These are phyloP conservation scores for Starmerella powellii DNA, from an alignment of 805 yeast genomes.

Conservation along the genomic window DNA sequence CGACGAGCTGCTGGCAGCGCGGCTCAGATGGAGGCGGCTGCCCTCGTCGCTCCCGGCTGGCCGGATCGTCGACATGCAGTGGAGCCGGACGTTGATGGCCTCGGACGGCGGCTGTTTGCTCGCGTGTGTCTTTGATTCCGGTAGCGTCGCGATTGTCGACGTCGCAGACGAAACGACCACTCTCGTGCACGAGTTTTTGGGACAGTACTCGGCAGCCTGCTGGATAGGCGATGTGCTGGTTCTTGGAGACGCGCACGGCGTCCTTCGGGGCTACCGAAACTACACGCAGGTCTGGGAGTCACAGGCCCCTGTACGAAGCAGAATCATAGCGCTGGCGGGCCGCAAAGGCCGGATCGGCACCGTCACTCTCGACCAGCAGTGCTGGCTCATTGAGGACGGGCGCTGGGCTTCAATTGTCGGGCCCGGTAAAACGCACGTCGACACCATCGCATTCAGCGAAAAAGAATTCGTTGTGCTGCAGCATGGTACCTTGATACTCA, in stretches of 20 bases:
- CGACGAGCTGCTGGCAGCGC: conserved; percentile 1
- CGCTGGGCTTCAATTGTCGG: neutral
- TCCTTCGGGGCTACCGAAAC: neutral
- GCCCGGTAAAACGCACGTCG: neutral
- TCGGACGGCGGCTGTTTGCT: conserved; percentile 3
- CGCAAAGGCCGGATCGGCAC: neutral
- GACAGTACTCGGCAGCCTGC: conserved; percentile 2
- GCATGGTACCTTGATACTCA: neutral
- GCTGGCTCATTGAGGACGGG: neutral
- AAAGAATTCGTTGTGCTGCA: neutral
- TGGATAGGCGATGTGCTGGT: conserved; percentile 2
- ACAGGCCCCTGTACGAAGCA: neutral
- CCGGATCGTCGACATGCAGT: conserved; percentile 11
- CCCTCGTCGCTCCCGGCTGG: conserved; percentile 1
- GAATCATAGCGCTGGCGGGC: neutral
- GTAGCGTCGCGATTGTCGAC: conserved; percentile 6
- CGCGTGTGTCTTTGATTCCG: conserved; percentile 9
- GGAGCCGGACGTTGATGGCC: conserved; percentile 8
- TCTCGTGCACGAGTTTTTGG: neutral
- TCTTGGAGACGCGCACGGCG: neutral
- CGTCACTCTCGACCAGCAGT: neutral
- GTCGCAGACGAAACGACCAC: neutral
- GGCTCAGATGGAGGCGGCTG: conserved; percentile 6
- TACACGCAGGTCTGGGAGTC: neutral
- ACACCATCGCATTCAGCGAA: neutral